Percentiles rank a stretch among this genome's conserved stretches.
Evolutionary conservation across 495 filamentous ascomycete genomes (phyloP).

Genomic region (Xylaria sp.): DNA sequence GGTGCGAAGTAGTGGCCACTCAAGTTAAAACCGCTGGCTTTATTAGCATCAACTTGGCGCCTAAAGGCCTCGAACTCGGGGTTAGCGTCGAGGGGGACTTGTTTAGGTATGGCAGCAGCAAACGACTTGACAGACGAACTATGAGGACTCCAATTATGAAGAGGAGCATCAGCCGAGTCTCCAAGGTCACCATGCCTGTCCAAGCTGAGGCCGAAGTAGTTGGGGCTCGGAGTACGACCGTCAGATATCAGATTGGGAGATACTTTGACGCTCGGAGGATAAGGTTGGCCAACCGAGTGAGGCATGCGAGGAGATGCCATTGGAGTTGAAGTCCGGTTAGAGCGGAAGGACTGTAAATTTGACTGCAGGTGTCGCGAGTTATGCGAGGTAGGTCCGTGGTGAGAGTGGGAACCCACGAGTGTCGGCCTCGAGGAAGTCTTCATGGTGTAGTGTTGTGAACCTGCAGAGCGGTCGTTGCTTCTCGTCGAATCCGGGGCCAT

Average conservation of each 20-base stretch:
- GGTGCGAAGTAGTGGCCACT: conserved; percentile 54
- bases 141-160: conserved; percentile 72
- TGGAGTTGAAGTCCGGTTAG: conserved; percentile 51
- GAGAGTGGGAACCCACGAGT: conserved; percentile 43
- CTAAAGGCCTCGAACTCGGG: conserved; percentile 79
- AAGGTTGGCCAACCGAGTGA: conserved; percentile 55
- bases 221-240: conserved; percentile 66
- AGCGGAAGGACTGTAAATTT: conserved; percentile 48
- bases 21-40: conserved; percentile 58
- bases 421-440: conserved; percentile 54
- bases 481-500: conserved; percentile 41
- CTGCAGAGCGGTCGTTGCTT: conserved; percentile 43
- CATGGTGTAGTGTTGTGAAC: conserved; percentile 51
- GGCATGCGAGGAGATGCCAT: conserved; percentile 47
- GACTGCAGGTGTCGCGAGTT: conserved; percentile 48
- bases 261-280: conserved; percentile 43
- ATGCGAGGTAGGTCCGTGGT: conserved; percentile 43
- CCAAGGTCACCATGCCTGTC: conserved; percentile 64
- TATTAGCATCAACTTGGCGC: conserved; percentile 69
- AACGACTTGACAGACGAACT: conserved; percentile 72
- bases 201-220: conserved; percentile 80
- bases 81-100: conserved; percentile 73
- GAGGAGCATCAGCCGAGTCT: conserved; percentile 64
- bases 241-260: conserved; percentile 48
- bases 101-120: conserved; percentile 69